A percentile compares a stretch with the other conserved stretches of the same genome.
phyloP scores from a whole-genome alignment of 768 basidiomycete genomes.

The Calocera cornea region DNA sequence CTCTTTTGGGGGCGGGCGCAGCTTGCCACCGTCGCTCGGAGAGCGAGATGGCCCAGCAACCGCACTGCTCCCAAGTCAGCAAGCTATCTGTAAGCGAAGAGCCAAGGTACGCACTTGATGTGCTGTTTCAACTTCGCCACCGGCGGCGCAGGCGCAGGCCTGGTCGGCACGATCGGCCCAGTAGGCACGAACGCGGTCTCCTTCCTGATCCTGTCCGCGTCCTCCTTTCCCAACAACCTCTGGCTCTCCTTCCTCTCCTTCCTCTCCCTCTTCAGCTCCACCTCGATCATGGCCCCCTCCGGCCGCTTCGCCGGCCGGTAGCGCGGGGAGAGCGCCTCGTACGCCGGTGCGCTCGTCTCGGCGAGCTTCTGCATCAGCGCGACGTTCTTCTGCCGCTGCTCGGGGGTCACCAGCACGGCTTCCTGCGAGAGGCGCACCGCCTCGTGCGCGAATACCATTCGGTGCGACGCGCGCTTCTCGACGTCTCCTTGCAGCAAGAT shows the following conservation, averaged over 20 bases:
- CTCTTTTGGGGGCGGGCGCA: not conserved
- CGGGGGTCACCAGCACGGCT: not conserved
- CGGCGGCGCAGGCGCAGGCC: not conserved
- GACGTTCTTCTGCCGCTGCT: slow-evolving; percentile 57
- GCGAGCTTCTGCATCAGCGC: slow-evolving; percentile 85
- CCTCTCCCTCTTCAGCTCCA: not conserved
- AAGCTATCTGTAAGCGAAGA: not conserved
- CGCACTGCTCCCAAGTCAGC: not conserved
- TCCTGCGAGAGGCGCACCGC: not conserved
- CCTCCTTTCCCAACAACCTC: not conserved
- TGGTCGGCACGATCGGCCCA: not conserved
- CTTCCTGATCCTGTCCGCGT: not conserved
- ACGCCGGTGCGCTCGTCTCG: not conserved
- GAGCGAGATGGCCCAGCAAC: not conserved
- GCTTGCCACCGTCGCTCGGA: not conserved
- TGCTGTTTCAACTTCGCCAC: not conserved
- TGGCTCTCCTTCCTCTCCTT: not conserved
- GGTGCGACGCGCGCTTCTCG: not conserved
- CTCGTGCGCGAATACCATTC: not conserved
- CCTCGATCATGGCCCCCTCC: not conserved
- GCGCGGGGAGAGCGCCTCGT: not conserved
- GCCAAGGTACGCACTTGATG: not conserved
- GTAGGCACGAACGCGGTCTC: not conserved
- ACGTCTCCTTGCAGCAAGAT: not conserved
- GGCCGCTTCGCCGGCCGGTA: not conserved